Base-by-base conservation (phyloP, 139 green algal genomes). In the Spirogloea muscicola region DNA sequence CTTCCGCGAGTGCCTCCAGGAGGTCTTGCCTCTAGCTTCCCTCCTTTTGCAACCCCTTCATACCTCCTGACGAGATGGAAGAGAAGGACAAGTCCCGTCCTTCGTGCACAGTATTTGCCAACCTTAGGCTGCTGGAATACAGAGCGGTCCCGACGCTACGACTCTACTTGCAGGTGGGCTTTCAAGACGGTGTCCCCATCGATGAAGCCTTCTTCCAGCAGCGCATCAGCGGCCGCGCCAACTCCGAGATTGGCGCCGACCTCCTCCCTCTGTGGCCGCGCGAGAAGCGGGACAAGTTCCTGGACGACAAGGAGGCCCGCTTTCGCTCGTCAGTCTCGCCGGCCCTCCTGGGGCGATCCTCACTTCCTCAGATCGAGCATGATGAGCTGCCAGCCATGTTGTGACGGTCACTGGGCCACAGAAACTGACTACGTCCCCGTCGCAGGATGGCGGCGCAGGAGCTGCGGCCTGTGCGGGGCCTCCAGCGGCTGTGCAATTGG, bases 201-300 rank as follows among this genome's bases (percentile, higher is more conserved):
- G 69, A 78, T 43, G 68, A 89, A 34, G 72, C 81, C 0, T 93
- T 91, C 66, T 93, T 91, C 69, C 59, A 64, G 33, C 42, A 64
- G 13, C 43, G 72, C 58, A 87, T 90, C 51, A 76, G 68, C 21
- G 86, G 85, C 13, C 60, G 82, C 1, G 79, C 88, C 69, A 92
- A 92, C 63, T 83, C 81, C 3, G 85, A 91, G 34, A 92, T 94
- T 34, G 77, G 82, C 2, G 49, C 64, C 13, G 86, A 92, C 43
- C 81, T 94, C 37, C 94, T 90, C 58, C 90, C 90, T 0, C 76
- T 86, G 2, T 87, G 83, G 82, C 37, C 71, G 9, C 80, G 86
- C 61, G 80, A 84, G 31, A 13, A 77, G 46, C 79, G 69, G 6
- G 76, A 49, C 3, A 55, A 63, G 0, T 90, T 92, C 52, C 84